Base-by-base conservation (phyloP, 2,329 filamentous ascomycete genomes). In the Calycina herbarum region DNA sequence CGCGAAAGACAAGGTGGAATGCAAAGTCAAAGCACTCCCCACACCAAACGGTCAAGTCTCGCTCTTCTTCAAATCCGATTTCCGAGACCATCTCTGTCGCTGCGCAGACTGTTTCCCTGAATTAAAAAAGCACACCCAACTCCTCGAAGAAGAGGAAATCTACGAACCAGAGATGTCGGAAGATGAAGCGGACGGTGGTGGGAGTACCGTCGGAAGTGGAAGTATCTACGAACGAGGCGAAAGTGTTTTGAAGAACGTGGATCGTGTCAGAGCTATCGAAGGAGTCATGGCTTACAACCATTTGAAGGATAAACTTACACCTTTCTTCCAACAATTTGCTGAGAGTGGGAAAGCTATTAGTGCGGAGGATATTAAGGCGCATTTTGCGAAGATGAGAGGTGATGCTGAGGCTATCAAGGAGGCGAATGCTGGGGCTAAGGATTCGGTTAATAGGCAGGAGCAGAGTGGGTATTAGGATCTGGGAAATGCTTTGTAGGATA, bases 281-380 rank as follows among this genome's bases (percentile, higher is more conserved):
- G 95, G 95, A 17, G 94, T 96, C 57, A 97, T 98, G 93, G 94
- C 94, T 0, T 99, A 98, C 79, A 97, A 98, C 74, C 91, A 96
- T 73, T 85, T 99, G 67, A 95, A 96, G 75, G 94, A 98, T 75
- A 94, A 94, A 76, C 87, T 99, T n/a, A 97, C 94, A 82, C 89
- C 89, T 0, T 98, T 99, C 77, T 87, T 99, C 73, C 88, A 94
- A 78, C 91, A 96, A 56, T 99, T 97, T 76, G 95, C 95, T 0
- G 93, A 97, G 76, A 96, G 90, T 68, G 94, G 94, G 0, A 82
- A 91, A 77, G 89, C 92, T 0, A 94, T 99, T 27, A 89, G 93
- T 1, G 94, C 94, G 0, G 95, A 99, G 75, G 94, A 98, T 78
- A 95, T 99, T 78, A 99, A 97, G 78, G 87, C 87, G 1, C 97